Conservation (phyloP, 2,329 filamentous ascomycete genomes). For the Colletotrichum tropicale region DNA sequence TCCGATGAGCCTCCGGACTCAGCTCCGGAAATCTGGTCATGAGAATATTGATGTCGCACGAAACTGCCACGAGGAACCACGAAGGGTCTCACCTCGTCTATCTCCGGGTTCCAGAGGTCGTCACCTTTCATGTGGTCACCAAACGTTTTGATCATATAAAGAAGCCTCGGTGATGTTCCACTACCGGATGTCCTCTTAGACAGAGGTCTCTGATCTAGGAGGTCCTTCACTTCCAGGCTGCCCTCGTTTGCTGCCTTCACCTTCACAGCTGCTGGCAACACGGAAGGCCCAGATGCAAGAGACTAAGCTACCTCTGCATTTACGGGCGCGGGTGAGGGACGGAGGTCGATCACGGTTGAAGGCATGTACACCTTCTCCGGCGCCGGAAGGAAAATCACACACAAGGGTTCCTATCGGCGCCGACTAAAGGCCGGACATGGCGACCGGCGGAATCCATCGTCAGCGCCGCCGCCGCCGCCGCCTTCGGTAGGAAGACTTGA, state of each 20-base stretch:
- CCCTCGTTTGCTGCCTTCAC: too few relatives aligned
- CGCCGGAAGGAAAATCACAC: not conserved
- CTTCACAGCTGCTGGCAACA: too few relatives aligned
- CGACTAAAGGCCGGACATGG: not conserved
- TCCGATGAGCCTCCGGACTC: not conserved
- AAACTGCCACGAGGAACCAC: not conserved
- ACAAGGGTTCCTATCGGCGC: not conserved
- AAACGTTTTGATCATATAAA: not conserved
- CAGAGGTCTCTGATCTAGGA: not conserved
- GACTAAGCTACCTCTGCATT: not conserved
- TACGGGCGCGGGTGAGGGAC: not conserved
- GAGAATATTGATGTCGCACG: not conserved
- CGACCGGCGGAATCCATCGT: not conserved
- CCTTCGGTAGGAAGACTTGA: not conserved
- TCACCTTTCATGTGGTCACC: not conserved
- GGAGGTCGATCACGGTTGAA: not conserved
- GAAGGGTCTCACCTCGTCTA: not conserved
- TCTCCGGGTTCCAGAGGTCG: not conserved
- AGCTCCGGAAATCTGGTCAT: not conserved
- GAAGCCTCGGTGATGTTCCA: not conserved
- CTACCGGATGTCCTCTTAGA: not conserved
- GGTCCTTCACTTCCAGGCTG: not conserved
- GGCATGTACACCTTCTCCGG: not conserved
- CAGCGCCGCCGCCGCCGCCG: not conserved
- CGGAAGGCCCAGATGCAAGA: too few relatives aligned